Base-by-base conservation (phyloP, 805 yeast species). In the Pichia californica region DNA sequence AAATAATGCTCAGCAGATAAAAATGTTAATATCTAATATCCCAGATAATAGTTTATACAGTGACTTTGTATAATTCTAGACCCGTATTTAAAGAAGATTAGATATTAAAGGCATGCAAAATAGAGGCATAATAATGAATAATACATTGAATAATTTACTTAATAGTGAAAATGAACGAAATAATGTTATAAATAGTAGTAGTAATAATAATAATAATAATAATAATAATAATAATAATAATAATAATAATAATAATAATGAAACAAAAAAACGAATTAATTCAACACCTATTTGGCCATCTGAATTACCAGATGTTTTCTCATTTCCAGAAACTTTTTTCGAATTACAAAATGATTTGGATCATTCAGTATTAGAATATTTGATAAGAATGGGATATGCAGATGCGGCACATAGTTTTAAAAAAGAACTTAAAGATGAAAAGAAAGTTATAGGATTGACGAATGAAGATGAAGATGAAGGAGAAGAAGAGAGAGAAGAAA, bases 391-490 rank as follows among this genome's bases (percentile, higher is more conserved):
- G 46, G 51, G 51, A 3, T 48, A 48, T 31, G 47, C 44, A 2
- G 32, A 44, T 10, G 47, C 50, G 8, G 47, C 44, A 3, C 21
- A 38, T 8, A 20, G 35, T 4, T 47, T 44, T 30, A 29, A 31
- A 2, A 18, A 31, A 2, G 50, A 47, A 18, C 25, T 38, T 5
- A 19, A 83, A 57, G 87, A 86, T 56, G 91, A 95, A 0, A 95
- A 2, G 10, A 26, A 85, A 58, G 59, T 52, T 18, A 70, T 77
- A 46, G 94, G 83, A n/a, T n/a, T n/a, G 25, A 23, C 25, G 46
- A 77, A 74, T 39, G 79, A 79, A 49, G 54, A 53, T 29, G 58
- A 52, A 9, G 58, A 53, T 15, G 56, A 51, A 3, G 49, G 45
- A 18, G 45, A 51, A 7, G 61, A 56, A 19, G 54, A 53, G 13